Evolutionary conservation across 2,329 filamentous ascomycete genomes (phyloP).

Genomic region (Hymenoscyphus occultus): DNA sequence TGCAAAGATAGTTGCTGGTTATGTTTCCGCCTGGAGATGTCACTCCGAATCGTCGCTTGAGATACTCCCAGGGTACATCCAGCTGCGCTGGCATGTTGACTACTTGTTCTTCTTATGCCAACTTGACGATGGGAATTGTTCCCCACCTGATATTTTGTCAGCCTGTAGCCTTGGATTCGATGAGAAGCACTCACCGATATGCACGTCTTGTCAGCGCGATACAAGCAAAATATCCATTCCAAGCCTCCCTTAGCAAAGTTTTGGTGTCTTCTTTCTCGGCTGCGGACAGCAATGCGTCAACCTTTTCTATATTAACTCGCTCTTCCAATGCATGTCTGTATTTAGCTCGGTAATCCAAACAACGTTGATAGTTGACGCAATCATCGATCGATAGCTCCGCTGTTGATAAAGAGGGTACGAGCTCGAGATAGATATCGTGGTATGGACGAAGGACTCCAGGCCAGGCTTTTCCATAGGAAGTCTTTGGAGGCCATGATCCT

Average conservation of each 20-base stretch:
- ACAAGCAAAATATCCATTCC: constrained; percentile 38
- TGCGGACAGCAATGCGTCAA: constrained; percentile 11
- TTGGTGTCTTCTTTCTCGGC: constrained; percentile 31
- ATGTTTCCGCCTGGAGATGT: constrained; percentile 37
- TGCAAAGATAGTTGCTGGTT: constrained; percentile 36
- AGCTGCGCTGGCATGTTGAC: constrained; percentile 36
- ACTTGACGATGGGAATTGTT: constrained; percentile 37
- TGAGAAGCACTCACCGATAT: constrained; percentile 28
- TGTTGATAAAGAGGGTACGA: constrained; percentile 30
- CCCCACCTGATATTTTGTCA: constrained; percentile 32
- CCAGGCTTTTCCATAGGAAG: constrained; percentile 29
- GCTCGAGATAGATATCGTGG: constrained; percentile 34
- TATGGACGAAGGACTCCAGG: constrained; percentile 34
- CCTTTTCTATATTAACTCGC: background rate
- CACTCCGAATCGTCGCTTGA: constrained; percentile 37
- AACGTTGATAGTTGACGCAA: constrained; percentile 24
- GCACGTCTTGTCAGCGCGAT: constrained; percentile 37
- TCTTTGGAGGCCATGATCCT: constrained; percentile 28
- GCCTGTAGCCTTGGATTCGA: background rate
- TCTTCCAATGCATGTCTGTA: background rate
- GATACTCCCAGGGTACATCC: constrained; percentile 34
- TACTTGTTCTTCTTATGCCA: constrained; percentile 36
- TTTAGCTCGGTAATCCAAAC: background rate
- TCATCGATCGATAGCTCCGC: constrained; percentile 32
- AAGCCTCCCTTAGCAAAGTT: constrained; percentile 32